Base-by-base conservation (phyloP, 148 eudicot species). In the Camellia japonica region DNA sequence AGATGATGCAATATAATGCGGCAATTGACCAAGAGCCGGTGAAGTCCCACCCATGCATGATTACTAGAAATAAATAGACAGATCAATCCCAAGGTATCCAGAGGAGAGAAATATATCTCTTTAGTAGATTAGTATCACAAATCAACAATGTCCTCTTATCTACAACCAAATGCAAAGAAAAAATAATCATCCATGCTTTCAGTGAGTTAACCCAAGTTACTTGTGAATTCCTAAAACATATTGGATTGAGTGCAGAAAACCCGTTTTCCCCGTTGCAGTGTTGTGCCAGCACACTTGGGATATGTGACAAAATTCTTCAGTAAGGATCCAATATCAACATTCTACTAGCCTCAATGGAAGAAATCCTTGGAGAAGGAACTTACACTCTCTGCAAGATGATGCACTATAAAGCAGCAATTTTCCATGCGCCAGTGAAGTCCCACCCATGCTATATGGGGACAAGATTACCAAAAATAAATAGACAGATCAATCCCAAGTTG, bases 361-460 rank as follows among this genome's bases (percentile, higher is more conserved):
- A 63, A 20, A 67, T 47, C 43, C 14, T 49, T 18, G 44, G 23
- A 60, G 47, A 13, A 7, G 41, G 64, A n/a, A 38, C 7, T 38
- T 74, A 7, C 47, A 74, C 49, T 14, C 20, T 13, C 49, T 74
- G 44, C 64, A 56, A 18, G 55, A 38, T 56, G 49, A 74, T 0
- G 75, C 61, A 55, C 42, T 3, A 14, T 20, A 10, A 52, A 52
- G 75, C 59, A 23, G 42, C 59, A 72, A 20, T 18, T 19, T 23
- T 5, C 52, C 46, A 65, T 9, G 15, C 14, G 72, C 71, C 51
- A 71, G 44, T 47, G 68, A 77, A 23, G 19, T 30, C 79, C 79
- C n/a, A 2, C 3, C 38, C 71, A 68, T 61, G 6, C 73, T 78
- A 49, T 49, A 41, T 58, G 30, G 61, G 3, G 5, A 47, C 15